Evolutionary conservation across 176 grass and related monocot genomes (phyloP).

Genomic region (Oryza brachyantha): DNA sequence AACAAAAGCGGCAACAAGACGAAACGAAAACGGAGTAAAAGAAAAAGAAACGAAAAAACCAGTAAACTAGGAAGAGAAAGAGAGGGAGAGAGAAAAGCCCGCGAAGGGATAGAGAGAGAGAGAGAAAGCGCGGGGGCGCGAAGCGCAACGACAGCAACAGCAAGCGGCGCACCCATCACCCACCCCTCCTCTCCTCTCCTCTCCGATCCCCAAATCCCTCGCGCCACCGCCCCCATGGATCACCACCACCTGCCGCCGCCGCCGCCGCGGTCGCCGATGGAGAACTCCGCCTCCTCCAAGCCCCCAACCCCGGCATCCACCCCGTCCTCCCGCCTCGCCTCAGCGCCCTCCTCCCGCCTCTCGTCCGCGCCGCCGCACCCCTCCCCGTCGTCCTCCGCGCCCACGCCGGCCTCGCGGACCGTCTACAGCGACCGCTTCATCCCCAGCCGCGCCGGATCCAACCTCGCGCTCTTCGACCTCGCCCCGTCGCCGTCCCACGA

Average conservation of each 20-base stretch:
- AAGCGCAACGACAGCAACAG: neutral
- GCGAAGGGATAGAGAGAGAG: neutral
- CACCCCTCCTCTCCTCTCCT: neutral
- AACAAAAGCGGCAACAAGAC: neutral
- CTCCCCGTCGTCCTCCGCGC: conserved; percentile 13
- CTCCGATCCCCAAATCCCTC: conserved; percentile 38
- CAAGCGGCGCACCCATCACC: neutral
- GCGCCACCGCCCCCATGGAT: conserved; percentile 40
- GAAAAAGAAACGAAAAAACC: too few species aligned
- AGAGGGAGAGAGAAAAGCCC: too few species aligned
- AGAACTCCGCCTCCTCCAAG: conserved; percentile 36
- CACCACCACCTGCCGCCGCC: neutral
- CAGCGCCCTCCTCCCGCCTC: neutral
- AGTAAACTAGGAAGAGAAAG: neutral
- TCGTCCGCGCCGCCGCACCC: conserved; percentile 37
- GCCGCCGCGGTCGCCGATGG: conserved; percentile 23
- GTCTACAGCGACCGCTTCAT: conserved; percentile 89
- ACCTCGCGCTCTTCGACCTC: conserved; percentile 79
- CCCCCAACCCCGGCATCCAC: conserved; percentile 33
- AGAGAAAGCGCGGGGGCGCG: conserved; percentile 49
- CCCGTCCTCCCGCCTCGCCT: neutral
- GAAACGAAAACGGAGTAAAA: neutral
- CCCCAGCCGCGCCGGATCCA: conserved; percentile 80
- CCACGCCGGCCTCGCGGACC: conserved; percentile 51
- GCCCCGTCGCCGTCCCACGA: conserved; percentile 16